These are phyloP conservation scores for Inga leiocalycina DNA, from an alignment of 306 rosid species.

Conservation along the genomic window DNA sequence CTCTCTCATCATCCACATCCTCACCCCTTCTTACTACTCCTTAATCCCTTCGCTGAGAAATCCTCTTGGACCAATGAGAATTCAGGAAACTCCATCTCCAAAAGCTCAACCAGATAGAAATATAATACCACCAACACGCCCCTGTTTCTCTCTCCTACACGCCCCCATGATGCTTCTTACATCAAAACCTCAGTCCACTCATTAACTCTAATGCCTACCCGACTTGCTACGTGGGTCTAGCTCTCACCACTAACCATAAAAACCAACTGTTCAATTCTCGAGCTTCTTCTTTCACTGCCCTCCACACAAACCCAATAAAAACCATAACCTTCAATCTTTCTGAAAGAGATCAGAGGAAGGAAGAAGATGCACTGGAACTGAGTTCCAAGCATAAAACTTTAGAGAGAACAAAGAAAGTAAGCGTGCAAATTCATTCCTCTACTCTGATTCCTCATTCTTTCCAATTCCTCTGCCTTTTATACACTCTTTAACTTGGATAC, in stretches of 20 bases:
- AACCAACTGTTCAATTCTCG: conserved; percentile 30
- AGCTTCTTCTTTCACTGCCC: not conserved
- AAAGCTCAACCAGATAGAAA: conserved; percentile 45
- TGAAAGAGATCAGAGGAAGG: not conserved
- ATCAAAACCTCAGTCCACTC: not conserved
- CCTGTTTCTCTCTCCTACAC: not conserved
- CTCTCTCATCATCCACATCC: conserved; percentile 46
- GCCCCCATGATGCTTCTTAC: not conserved
- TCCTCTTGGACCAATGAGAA: conserved; percentile 62
- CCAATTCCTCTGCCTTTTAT: not conserved
- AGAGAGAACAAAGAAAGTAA: not conserved
- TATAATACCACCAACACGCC: not conserved
- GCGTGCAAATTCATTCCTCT: conserved; percentile 13
- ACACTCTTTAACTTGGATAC: not conserved
- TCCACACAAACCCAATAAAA: conserved; percentile 20
- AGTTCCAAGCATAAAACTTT: conserved; percentile 21
- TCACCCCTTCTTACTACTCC: conserved; percentile 26
- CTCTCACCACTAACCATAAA: conserved; percentile 45
- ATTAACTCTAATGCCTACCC: conserved; percentile 21
- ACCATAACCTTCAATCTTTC: conserved; percentile 7
- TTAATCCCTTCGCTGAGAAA: conserved; percentile 32
- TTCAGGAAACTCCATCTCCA: conserved; percentile 50
- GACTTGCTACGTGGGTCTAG: conserved; percentile 57
- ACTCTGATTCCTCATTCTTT: not conserved
- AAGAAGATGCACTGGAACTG: conserved; percentile 24